Conservation (phyloP, 2,329 filamentous ascomycete species). For the Trichoderma citrinoviride region DNA sequence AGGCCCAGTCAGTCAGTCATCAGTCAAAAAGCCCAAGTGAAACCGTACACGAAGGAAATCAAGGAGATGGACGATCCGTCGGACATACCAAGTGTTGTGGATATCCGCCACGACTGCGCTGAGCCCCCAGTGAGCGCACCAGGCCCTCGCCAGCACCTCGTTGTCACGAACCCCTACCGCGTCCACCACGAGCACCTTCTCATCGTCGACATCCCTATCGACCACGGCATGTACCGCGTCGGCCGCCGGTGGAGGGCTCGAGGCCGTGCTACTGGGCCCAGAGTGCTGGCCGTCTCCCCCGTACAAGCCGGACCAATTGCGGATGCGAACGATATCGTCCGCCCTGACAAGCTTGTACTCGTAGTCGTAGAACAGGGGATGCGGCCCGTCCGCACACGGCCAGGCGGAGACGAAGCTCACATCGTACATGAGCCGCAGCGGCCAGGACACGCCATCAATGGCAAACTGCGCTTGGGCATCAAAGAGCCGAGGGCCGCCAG, state of each 20-base stretch:
- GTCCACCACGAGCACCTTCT: slow-evolving; percentile 68
- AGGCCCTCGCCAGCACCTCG: slow-evolving; percentile 71
- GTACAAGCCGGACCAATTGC: slow-evolving; percentile 60
- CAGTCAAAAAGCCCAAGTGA: neutral
- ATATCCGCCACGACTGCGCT: slow-evolving; percentile 69
- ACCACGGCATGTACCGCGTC: slow-evolving; percentile 20
- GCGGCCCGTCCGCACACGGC: slow-evolving; percentile 62
- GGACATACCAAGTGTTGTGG: slow-evolving; percentile 61
- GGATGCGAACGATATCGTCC: slow-evolving; percentile 63
- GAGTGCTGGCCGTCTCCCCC: slow-evolving; percentile 27
- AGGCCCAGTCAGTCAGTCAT: slow-evolving; percentile 21
- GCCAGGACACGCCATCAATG: slow-evolving; percentile 62
- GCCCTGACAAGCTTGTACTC: slow-evolving; percentile 56
- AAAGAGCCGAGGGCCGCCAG: slow-evolving; percentile 47
- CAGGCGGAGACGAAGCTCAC: slow-evolving; percentile 65
- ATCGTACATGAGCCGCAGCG: slow-evolving; percentile 60
- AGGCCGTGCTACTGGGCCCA: slow-evolving; percentile 33
- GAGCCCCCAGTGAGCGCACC: slow-evolving; percentile 74
- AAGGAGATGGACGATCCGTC: slow-evolving; percentile 4
- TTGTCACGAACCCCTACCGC: slow-evolving; percentile 72
- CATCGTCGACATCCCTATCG: slow-evolving; percentile 48
- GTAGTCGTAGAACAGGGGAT: slow-evolving; percentile 73
- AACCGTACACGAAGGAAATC: neutral
- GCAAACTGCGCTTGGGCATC: slow-evolving; percentile 63
- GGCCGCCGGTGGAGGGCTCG: slow-evolving; percentile 32